Evolutionary conservation across 1,284 basidiomycete genomes (phyloP).

Genomic region (Malassezia arunalokei): DNA sequence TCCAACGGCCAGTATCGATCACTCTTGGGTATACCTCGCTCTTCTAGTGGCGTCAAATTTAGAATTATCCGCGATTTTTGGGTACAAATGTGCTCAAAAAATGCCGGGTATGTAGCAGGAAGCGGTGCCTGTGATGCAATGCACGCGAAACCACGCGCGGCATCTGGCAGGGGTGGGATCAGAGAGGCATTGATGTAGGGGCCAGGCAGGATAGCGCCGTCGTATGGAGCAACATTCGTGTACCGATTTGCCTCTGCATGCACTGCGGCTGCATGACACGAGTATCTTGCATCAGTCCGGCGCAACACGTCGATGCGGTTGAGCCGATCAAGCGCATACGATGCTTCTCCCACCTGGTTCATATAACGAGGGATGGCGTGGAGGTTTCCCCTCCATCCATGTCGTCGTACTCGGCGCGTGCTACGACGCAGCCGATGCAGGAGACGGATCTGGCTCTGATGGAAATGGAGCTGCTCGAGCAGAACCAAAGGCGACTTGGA

Average conservation of each 20-base stretch:
- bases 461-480: slow-evolving; percentile 47
- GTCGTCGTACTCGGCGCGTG: not conserved
- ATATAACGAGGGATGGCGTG: not conserved
- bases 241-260: slow-evolving; percentile 4
- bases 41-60: slow-evolving; percentile 38
- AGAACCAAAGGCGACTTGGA: slow-evolving; percentile 46
- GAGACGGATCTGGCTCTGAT: slow-evolving; percentile 39
- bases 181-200: slow-evolving; percentile 32
- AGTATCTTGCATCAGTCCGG: not conserved
- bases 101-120: slow-evolving; percentile 76
- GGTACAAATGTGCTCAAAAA: slow-evolving; percentile 50
- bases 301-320: not conserved
- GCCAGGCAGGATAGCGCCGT: slow-evolving; percentile 25
- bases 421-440: not conserved
- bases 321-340: not conserved
- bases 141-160: slow-evolving; percentile 51
- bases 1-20: slow-evolving; percentile 39
- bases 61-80: slow-evolving; percentile 23
- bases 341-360: not conserved
- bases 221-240: slow-evolving; percentile 17
- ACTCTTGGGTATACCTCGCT: slow-evolving; percentile 29
- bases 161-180: slow-evolving; percentile 21
- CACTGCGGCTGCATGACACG: not conserved
- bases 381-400: not conserved
- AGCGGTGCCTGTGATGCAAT: slow-evolving; percentile 93